phyloP scores from a whole-genome alignment of 176 grass and related monocot species.

The Avena insularis region DNA sequence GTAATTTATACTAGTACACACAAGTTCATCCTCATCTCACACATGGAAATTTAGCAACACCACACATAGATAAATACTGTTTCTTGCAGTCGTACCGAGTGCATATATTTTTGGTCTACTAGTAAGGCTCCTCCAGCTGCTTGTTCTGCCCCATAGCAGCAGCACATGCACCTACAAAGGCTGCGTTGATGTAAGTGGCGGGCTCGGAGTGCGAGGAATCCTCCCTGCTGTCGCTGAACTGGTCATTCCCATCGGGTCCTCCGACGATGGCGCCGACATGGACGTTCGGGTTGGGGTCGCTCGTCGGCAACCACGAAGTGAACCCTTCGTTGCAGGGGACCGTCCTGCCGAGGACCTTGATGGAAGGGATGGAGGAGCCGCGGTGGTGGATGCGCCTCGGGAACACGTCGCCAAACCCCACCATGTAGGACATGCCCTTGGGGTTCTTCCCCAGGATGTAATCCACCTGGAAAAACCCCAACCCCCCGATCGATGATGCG shows the following conservation, averaged over 20 bases:
- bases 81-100: not conserved
- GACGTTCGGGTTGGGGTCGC: conserved; percentile 48
- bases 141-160: conserved; percentile 36
- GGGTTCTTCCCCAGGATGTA: conserved; percentile 69
- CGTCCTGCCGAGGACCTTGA: conserved; percentile 50
- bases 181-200: conserved; percentile 63
- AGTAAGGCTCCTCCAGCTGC: conserved; percentile 23
- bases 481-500: not conserved
- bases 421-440: conserved; percentile 53
- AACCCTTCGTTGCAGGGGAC: conserved; percentile 58
- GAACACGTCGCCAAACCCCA: conserved; percentile 42
- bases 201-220: conserved; percentile 62
- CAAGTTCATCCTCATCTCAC: not conserved
- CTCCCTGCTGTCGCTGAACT: conserved; percentile 52
- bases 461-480: conserved; percentile 45
- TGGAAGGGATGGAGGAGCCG: conserved; percentile 51
- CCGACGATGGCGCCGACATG: conserved; percentile 57
- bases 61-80: not conserved
- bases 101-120: not conserved
- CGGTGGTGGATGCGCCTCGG: conserved; percentile 54
- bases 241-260: conserved; percentile 56
- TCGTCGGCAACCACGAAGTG: conserved; percentile 46
- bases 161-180: conserved; percentile 62
- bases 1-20: not conserved
- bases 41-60: not conserved